A percentile compares a stretch with the other conserved stretches of the same genome.
These are phyloP conservation scores for Penicillium waksmanii DNA, from an alignment of 495 filamentous ascomycete species.

Conservation along the genomic window DNA sequence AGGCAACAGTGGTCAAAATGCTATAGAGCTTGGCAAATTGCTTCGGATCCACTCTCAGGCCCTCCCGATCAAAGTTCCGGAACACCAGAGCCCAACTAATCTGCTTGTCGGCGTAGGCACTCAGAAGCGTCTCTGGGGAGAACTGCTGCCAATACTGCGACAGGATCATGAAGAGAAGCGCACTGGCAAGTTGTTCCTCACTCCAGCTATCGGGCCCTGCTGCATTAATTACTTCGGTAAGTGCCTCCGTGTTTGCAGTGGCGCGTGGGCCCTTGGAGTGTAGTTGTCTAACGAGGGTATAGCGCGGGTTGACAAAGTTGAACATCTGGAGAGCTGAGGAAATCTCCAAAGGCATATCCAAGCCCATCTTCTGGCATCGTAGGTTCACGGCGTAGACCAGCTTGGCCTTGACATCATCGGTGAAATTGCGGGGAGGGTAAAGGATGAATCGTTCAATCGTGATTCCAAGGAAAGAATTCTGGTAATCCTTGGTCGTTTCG, in stretches of 20 bases:
- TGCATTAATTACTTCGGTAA: slow-evolving; percentile 66
- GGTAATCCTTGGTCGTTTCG: slow-evolving; percentile 64
- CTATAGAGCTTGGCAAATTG: slow-evolving; percentile 83
- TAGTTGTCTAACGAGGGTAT: slow-evolving; percentile 74
- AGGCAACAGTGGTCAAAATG: slow-evolving; percentile 70
- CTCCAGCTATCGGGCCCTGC: slow-evolving; percentile 68
- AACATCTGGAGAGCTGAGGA: slow-evolving; percentile 74
- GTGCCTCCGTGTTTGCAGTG: slow-evolving; percentile 56
- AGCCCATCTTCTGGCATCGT: slow-evolving; percentile 65
- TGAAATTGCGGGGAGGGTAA: slow-evolving; percentile 80
- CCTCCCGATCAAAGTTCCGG: slow-evolving; percentile 79
- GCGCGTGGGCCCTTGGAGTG: slow-evolving; percentile 70
- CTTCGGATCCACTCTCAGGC: slow-evolving; percentile 69
- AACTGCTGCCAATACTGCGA: slow-evolving; percentile 68
- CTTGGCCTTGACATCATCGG: slow-evolving; percentile 69
- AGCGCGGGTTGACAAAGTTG: slow-evolving; percentile 65
- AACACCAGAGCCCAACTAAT: slow-evolving; percentile 86
- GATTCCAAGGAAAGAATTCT: slow-evolving; percentile 67
- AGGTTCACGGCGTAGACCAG: slow-evolving; percentile 66
- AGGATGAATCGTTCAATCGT: slow-evolving; percentile 82
- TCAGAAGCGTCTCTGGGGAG: slow-evolving; percentile 73
- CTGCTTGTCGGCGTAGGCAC: slow-evolving; percentile 58
- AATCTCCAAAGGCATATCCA: slow-evolving; percentile 70
- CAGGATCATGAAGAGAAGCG: slow-evolving; percentile 80
- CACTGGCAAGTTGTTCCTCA: slow-evolving; percentile 81